Evolutionary conservation across 2,329 filamentous ascomycete genomes (phyloP), one percentile per base, ranked within the genome.

Genomic region (Iodosphaeria phyllophila): DNA sequence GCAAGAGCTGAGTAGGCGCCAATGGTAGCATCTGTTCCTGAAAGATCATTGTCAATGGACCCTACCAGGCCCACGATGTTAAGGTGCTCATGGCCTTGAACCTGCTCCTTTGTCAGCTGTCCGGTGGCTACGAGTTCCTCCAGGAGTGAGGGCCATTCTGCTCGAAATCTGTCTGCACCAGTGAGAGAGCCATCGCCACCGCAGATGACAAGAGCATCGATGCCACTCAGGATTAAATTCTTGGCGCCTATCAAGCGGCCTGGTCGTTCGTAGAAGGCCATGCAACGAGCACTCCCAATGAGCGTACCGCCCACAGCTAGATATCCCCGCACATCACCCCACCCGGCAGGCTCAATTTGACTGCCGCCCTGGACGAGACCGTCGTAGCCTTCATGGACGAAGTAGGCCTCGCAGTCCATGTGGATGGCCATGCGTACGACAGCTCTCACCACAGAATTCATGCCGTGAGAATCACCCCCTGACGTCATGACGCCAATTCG

Each of bases 31-130:
- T 98, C 89, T 8, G 89, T 98, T 35, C 82, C 82, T 24, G 84
- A 91, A 52, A 98, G 76, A 46, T 98, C 89, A 46, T 98, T 98
- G 61, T 98, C 89, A 44, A 98, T 98, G 27, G 83, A 92, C 29
- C 89, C 89, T 15, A 98, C 89, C 25, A 95, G 60, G 23, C 89
- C 89, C 27, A 95, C 86, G 37, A 98, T 92, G 52, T 95, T 98
- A 43, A 98, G 66, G 38, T 91, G 72, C 42, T 66, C 64, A 60
- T 82, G 92, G 2, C 78, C 76, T 22, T 69, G 59, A 30, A 80
- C 54, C 45, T 92, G 74, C 28, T 74, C 65, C 21, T 56, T 42
- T 5, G 68, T 74, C 39, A 93, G 60, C 42, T 86, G 64, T 26
- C 72, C 71, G 3, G 54, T 77, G 24, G 66, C 46, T 18, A 95